Evolutionary conservation across 352 stramenopile species (phyloP).

Genomic region (Phytophthora hibernalis): DNA sequence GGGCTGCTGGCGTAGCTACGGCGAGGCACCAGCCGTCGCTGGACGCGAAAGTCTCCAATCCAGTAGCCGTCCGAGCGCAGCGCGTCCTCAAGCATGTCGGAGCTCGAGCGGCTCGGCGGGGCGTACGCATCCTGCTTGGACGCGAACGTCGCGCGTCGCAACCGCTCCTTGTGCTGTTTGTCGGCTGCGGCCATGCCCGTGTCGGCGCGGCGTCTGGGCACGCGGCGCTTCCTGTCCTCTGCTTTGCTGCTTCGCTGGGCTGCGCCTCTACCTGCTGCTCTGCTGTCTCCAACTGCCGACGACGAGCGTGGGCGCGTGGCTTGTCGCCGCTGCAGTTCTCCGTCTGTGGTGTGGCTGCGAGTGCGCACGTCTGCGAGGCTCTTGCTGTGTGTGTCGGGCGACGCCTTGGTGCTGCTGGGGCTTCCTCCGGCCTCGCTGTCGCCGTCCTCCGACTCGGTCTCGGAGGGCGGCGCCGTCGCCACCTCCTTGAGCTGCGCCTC

Average conservation of each 20-base stretch:
- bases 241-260: neutral
- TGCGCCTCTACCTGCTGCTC: neutral
- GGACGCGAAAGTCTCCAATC: conserved; percentile 75
- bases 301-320: conserved; percentile 34
- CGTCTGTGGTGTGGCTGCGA: conserved; percentile 27
- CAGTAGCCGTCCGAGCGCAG: conserved; percentile 78
- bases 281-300: conserved; percentile 21
- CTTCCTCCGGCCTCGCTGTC: conserved; percentile 33
- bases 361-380: conserved; percentile 32
- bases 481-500: conserved; percentile 26
- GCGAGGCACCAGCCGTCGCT: conserved; percentile 49
- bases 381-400: conserved; percentile 13
- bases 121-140: conserved; percentile 38
- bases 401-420: neutral
- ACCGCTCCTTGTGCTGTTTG: conserved; percentile 27
- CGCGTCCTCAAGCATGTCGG: conserved; percentile 60
- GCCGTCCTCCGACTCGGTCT: conserved; percentile 67
- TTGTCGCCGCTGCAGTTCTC: conserved; percentile 19
- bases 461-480: conserved; percentile 38
- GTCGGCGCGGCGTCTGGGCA: conserved; percentile 30
- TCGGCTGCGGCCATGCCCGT: conserved; percentile 16
- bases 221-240: conserved; percentile 29
- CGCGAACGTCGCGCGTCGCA: conserved; percentile 36
- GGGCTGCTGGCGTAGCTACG: conserved; percentile 32
- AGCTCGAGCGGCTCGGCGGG: conserved; percentile 39